Conservation (phyloP, 2,329 filamentous ascomycete species). For the Leptodontidium sp. region DNA sequence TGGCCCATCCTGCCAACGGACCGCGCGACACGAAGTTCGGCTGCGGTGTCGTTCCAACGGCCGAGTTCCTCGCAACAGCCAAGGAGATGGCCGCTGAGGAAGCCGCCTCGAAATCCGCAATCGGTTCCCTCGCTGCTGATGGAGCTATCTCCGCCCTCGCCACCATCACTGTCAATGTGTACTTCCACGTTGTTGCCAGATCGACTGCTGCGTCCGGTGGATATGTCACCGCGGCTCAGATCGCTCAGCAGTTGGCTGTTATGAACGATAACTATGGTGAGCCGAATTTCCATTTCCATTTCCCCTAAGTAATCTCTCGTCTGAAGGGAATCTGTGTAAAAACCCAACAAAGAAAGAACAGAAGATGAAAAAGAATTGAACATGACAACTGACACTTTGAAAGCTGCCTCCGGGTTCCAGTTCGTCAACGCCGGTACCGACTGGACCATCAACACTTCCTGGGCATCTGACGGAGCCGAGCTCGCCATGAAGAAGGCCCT, state of each 20-base stretch:
- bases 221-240: constrained; percentile 40
- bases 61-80: constrained; percentile 35
- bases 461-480: constrained; percentile 48
- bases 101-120: constrained; percentile 2
- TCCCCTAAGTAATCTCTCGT: no score
- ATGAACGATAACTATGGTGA: constrained; percentile 35
- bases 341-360: no score
- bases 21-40: constrained; percentile 30
- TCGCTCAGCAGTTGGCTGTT: constrained; percentile 40
- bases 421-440: constrained; percentile 45
- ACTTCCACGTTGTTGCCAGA: constrained; percentile 48
- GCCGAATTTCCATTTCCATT: neutral
- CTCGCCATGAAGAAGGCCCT: constrained; percentile 55
- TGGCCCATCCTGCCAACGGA: constrained; percentile 31
- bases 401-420: constrained; percentile 41
- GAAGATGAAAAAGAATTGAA: no score
- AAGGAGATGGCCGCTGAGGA: constrained; percentile 31
- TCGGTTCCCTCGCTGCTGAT: constrained; percentile 17
- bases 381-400: neutral
- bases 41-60: constrained; percentile 33
- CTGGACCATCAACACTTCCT: constrained; percentile 46
- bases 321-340: no score
- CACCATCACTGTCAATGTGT: constrained; percentile 44
- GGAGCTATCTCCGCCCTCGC: constrained; percentile 28
- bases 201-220: constrained; percentile 37